Conservation (phyloP, 441 rosid species). For the Biscutella laevigata region DNA sequence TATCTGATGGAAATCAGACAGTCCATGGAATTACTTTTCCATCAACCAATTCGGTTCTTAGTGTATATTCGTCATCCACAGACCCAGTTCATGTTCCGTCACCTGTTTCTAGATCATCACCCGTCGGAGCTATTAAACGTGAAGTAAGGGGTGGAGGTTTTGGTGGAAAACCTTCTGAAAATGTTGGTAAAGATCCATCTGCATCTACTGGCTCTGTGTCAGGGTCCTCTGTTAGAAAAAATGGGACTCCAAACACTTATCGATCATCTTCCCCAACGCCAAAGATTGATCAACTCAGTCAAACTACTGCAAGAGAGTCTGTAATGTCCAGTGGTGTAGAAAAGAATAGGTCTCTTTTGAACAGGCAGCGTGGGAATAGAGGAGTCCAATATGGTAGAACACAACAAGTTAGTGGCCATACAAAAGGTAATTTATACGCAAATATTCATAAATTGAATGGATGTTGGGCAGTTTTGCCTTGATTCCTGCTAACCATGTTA, state of each 20-base stretch:
- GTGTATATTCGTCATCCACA: conserved; percentile 76
- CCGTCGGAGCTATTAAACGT: conserved; percentile 84
- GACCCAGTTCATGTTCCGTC: conserved; percentile 98
- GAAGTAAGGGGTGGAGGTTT: conserved; percentile 81
- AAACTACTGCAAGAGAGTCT: conserved; percentile 37
- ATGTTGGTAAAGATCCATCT: conserved; percentile 37
- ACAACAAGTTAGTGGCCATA: conserved; percentile 55
- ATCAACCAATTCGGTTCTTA: conserved; percentile 58
- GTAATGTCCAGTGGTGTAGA: conserved; percentile 35
- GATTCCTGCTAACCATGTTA: background rate
- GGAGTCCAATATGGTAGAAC: conserved; percentile 20
- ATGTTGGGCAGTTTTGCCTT: background rate
- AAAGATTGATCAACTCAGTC: conserved; percentile 48
- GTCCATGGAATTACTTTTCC: conserved; percentile 32
- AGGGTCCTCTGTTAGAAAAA: conserved; percentile 43
- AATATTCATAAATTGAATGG: background rate
- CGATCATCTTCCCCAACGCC: conserved; percentile 41
- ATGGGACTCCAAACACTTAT: conserved; percentile 47
- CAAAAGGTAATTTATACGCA: conserved; percentile 42
- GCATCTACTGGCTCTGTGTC: conserved; percentile 38
- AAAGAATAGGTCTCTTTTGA: conserved; percentile 39
- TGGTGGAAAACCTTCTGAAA: conserved; percentile 52
- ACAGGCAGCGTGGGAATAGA: conserved; percentile 50
- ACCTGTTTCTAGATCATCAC: conserved; percentile 70
- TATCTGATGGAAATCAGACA: conserved; percentile 35